Conservation (phyloP, 305 asterid genomes). For the Solanum hybrid region DNA sequence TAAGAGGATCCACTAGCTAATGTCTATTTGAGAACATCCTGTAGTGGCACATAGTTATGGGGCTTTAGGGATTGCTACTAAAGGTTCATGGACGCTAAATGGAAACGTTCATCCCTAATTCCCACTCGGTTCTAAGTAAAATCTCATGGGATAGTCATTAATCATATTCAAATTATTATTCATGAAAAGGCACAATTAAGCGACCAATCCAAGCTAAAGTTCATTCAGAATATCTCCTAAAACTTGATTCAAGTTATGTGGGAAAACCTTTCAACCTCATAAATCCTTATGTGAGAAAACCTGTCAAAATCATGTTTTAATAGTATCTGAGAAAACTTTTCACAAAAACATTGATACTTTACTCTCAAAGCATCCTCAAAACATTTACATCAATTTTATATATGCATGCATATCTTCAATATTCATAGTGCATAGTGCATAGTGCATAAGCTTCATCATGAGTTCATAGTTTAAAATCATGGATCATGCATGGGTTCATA, state of each 20-base stretch:
- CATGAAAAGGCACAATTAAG: neutral
- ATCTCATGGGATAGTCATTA: neutral
- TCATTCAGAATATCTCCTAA: neutral
- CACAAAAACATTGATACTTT: neutral
- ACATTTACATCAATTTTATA: neutral
- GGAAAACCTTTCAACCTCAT: too few species aligned
- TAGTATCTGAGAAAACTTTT: neutral
- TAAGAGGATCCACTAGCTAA: neutral
- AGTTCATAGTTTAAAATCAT: neutral
- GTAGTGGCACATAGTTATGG: neutral
- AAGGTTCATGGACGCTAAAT: neutral
- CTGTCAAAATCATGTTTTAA: neutral
- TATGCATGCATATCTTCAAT: neutral
- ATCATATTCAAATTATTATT: neutral
- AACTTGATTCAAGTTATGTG: neutral
- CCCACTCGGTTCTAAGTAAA: neutral
- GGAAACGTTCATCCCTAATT: neutral
- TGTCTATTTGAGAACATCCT: neutral
- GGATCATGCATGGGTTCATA: neutral
- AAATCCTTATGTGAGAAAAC: neutral
- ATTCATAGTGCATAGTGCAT: neutral
- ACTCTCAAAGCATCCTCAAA: neutral
- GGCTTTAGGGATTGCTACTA: neutral
- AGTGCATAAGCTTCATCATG: neutral
- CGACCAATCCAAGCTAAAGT: neutral